These are phyloP conservation scores for Ceratopteris richardii DNA, from an alignment of 75 land plant species.

Conservation along the genomic window DNA sequence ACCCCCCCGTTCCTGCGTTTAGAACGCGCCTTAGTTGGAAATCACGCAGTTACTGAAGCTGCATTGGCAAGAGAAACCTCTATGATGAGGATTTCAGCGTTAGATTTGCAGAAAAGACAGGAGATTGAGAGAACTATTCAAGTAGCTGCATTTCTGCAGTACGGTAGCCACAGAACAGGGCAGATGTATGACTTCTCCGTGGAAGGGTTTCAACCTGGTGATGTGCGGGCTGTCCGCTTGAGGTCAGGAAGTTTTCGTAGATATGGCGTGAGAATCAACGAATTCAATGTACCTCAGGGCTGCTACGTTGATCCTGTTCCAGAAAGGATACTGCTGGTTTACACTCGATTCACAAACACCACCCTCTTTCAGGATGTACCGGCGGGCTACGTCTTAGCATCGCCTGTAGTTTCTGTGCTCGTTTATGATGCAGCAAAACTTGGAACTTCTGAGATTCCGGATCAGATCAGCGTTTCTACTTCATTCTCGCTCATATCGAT, in stretches of 20 bases:
- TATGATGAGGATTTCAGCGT: background rate
- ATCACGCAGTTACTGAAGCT: no score
- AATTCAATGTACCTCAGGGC: slow-evolving; percentile 44
- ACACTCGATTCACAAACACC: slow-evolving; percentile 63
- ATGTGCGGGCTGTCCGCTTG: slow-evolving; percentile 44
- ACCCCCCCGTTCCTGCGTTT: no score
- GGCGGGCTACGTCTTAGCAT: slow-evolving; percentile 31
- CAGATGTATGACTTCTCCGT: slow-evolving; percentile 26
- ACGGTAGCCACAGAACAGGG: slow-evolving; percentile 50
- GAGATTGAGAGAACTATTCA: background rate
- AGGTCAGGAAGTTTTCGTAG: slow-evolving; percentile 54
- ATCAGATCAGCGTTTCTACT: slow-evolving; percentile 4
- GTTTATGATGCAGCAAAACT: slow-evolving; percentile 50
- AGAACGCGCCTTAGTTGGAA: no score
- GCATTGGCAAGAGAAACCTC: no score
- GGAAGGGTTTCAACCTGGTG: slow-evolving; percentile 40
- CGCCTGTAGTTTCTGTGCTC: slow-evolving; percentile 61
- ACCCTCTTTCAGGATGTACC: slow-evolving; percentile 29
- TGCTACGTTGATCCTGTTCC: slow-evolving; percentile 33
- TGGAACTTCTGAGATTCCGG: slow-evolving; percentile 32
- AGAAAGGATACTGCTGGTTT: slow-evolving; percentile 58
- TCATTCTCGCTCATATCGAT: slow-evolving; percentile 39
- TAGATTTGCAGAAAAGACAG: background rate
- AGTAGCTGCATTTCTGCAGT: slow-evolving; percentile 37
- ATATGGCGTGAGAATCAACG: slow-evolving; percentile 38